phyloP scores from a whole-genome alignment of 176 grass and related monocot species.

The Olyra latifolia region DNA sequence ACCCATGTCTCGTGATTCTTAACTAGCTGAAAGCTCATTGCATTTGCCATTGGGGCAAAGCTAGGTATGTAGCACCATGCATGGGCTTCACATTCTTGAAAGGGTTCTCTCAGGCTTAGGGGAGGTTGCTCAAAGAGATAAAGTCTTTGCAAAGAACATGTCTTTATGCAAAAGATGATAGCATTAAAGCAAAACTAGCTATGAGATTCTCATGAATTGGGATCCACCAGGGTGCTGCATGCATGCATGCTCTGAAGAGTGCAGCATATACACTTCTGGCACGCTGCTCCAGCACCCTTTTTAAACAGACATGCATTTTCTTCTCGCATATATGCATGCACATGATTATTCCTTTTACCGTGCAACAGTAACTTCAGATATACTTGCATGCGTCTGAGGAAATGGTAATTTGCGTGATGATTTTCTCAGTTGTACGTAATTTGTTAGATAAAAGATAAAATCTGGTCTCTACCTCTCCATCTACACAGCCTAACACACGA shows the following conservation, averaged over 20 bases:
- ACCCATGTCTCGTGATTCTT: slow-evolving; percentile 41
- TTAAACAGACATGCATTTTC: not conserved
- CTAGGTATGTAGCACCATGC: slow-evolving; percentile 1
- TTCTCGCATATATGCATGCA: not conserved
- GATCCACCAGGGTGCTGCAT: slow-evolving; percentile 50
- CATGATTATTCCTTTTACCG: not conserved
- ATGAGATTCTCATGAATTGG: slow-evolving; percentile 55
- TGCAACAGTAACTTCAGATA: not conserved
- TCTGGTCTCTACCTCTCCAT: no score
- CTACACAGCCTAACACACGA: no score
- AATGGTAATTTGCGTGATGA: not conserved
- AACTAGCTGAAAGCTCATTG: slow-evolving; percentile 40
- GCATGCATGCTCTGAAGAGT: slow-evolving; percentile 27
- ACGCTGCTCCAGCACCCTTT: not conserved
- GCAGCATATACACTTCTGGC: slow-evolving; percentile 5
- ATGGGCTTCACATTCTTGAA: slow-evolving; percentile 49
- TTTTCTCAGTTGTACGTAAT: not conserved
- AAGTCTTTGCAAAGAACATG: slow-evolving; percentile 45
- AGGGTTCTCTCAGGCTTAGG: slow-evolving; percentile 39
- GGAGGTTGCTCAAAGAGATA: slow-evolving; percentile 47
- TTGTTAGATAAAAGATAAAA: no score
- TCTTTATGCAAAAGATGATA: slow-evolving; percentile 59
- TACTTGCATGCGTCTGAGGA: not conserved
- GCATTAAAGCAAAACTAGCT: slow-evolving; percentile 55
- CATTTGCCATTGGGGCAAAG: slow-evolving; percentile 44